These are phyloP conservation scores for Taphrina sp. DNA, from an alignment of 1,139 yeast species.

Conservation along the genomic window DNA sequence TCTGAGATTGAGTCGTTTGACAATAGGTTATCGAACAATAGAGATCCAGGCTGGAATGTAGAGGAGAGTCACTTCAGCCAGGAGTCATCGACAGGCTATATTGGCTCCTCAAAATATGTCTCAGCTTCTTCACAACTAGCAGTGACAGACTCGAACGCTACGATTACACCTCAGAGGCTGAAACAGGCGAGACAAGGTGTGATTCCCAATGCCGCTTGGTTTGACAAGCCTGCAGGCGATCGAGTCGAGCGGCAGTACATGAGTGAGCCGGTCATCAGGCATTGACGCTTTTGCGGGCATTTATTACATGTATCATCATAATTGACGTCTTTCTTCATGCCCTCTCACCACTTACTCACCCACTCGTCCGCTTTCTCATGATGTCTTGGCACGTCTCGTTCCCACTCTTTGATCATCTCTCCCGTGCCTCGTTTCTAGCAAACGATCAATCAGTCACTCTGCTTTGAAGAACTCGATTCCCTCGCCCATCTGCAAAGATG, in stretches of 20 bases:
- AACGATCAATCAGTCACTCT: neutral
- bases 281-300: too few relatives aligned
- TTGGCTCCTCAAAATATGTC: conserved; percentile 28
- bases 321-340: too few relatives aligned
- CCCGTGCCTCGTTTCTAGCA: conserved; percentile 25
- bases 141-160: conserved; percentile 23
- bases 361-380: conserved; percentile 24
- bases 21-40: neutral
- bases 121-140: conserved; percentile 7
- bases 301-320: too few relatives aligned
- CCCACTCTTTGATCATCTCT: conserved; percentile 27
- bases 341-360: conserved; percentile 25
- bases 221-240: neutral
- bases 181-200: too few relatives aligned
- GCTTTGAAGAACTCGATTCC: too few relatives aligned
- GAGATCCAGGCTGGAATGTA: too few relatives aligned
- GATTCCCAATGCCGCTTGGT: too few relatives aligned
- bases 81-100: conserved; percentile 4
- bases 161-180: conserved; percentile 24
- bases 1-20: neutral
- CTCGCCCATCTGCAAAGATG: too few relatives aligned
- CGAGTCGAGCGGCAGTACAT: conserved; percentile 7
- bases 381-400: conserved; percentile 18
- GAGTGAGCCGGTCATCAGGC: conserved; percentile 14
- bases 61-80: conserved; percentile 11